Base-by-base conservation (phyloP, 345 rosid species). In the Aquilaria sinensis region DNA sequence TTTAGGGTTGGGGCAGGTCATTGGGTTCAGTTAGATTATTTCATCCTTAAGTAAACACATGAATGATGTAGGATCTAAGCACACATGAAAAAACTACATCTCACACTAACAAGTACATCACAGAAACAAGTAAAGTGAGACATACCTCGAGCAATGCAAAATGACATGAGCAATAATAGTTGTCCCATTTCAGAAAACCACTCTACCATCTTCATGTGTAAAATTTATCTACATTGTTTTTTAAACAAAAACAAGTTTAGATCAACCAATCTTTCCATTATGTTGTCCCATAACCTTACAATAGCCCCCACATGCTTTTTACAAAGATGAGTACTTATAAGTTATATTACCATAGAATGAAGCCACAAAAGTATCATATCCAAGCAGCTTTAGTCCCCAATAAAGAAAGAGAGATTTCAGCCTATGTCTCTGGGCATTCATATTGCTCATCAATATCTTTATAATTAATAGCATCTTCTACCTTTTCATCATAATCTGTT, bases 371-470 rank as follows among this genome's bases (percentile, higher is more conserved):
- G 41, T 47, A 5, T 94, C 99, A 78, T 94, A 89, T 48, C 85
- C 99, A 71, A 85, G 88, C 23, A 81, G 75, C 54, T 61, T 68
- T 70, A 57, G 77, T 74, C 45, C 68, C 72, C 74, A 84, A 56
- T 67, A 71, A 66, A 54, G 75, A 69, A 65, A 81, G 63, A 57
- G 92, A 71, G 75, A 78, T 76, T 60, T 75, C 74, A 50, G 88
- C 85, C 69, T 88, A 89, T 72, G 73, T 78, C 80, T 94, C 97
- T 3, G 91, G 96, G 15, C 96, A 96, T 63, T 94, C 99, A 51
- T 90, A 94, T 70, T 83, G 86, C 81, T 94, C 99, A 64, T 94
- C 99, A 67, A 94, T 71, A 78, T 94, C 97, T 72, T 90, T 95
- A 71, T 88, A 94, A 74, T 94, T 93, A 74, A 90, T 81, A 16